These are phyloP conservation scores for Aquilaria sinensis DNA, from an alignment of 345 rosid genomes.

Conservation along the genomic window DNA sequence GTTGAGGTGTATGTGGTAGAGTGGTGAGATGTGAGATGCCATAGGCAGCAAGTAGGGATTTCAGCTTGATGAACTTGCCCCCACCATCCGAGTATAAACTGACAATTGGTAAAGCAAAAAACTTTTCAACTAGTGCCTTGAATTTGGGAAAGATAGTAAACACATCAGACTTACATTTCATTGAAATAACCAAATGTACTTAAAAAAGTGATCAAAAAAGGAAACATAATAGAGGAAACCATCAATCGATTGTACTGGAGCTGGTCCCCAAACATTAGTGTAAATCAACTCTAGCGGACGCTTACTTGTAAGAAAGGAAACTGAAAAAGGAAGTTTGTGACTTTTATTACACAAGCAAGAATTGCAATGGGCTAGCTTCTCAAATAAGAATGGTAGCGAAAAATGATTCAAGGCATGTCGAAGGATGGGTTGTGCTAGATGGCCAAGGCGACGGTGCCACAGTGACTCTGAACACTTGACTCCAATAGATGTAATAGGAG, in stretches of 20 bases:
- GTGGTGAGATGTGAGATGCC: background rate
- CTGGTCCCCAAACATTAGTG: background rate
- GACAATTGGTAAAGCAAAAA: background rate
- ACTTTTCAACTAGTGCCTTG: background rate
- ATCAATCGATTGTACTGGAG: background rate
- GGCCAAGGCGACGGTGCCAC: background rate
- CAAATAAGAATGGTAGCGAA: background rate
- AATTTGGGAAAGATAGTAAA: background rate
- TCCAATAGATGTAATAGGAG: background rate
- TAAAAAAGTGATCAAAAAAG: background rate
- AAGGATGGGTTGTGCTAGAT: background rate
- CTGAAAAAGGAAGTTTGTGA: background rate
- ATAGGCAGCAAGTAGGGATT: background rate
- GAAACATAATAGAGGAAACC: background rate
- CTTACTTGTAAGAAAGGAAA: background rate
- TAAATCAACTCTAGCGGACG: background rate
- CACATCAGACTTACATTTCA: background rate
- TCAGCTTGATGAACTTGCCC: background rate
- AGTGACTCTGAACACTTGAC: too few species aligned
- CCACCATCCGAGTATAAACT: background rate
- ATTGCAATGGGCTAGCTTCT: background rate
- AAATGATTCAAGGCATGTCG: background rate
- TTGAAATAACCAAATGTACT: background rate
- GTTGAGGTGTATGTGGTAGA: constrained; percentile 2
- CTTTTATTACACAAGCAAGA: too few species aligned